Evolutionary conservation across 2,329 filamentous ascomycete species (phyloP), one percentile per base, ranked within the genome.

Genomic region (Neofusicoccum umdonicola): DNA sequence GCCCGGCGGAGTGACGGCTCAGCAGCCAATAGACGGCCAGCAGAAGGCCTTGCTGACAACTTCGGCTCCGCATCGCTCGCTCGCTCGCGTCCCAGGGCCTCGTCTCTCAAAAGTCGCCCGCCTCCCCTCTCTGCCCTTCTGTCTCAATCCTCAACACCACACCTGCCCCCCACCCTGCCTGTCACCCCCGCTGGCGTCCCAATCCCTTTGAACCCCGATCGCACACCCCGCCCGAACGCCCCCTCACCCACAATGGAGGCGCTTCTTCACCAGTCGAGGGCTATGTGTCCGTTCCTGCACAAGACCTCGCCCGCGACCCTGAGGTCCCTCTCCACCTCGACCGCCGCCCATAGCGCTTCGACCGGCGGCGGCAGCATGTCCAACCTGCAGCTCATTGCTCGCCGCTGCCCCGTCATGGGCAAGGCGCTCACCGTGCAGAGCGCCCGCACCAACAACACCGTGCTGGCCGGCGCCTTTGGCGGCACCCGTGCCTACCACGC

Each of bases 381-480:
- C 74, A 98, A 97, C 82, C 86, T 99, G 73, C 95, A 98, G 83
- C 88, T 95, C 71, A 88, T 96, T 74, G 95, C 92, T 73, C 90
- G 93, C 76, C 92, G 94, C 78, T 99, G 95, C 86, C 95, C 95
- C 66, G 90, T 99, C 79, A 99, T 99, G 95, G 94, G 93, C 79
- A 96, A 97, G 85, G 95, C 95, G 47, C 87, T 99, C 77, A 91
- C 92, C 67, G 89, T 97, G 44, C 94, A 97, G 84, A 81, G 80
- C 66, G 79, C 81, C 65, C 83, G 83, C 72, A 77, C 79, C 67
- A 76, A 75, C 69, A 80, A 80, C 71, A 47, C 54, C 17, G 75
- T 78, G 37, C 76, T 84, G 19, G 78, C 79, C 44, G 81, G 81
- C 42, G 81, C 80, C 68, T 84, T 81, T 69, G 83, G 79, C 62